Evolutionary conservation across 176 grass and related monocot genomes (phyloP), one percentile per base, ranked within the genome.

Genomic region (Cenchrus americanus): DNA sequence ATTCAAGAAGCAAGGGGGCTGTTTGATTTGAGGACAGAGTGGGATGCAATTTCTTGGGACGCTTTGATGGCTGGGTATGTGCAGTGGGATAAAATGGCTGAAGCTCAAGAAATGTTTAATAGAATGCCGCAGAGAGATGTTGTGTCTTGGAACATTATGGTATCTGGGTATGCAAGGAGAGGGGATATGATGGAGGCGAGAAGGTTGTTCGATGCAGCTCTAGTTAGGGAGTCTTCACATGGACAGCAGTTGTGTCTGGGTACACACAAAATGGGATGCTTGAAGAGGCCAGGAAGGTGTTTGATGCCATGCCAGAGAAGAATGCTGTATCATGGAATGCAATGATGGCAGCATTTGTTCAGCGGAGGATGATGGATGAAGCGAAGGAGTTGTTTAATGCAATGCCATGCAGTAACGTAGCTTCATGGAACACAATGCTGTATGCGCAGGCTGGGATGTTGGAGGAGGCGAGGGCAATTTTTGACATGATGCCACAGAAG

Each of bases 41-140:
- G 96, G 96, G 93, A 93, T 86, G 74, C 84, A 6, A 85, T 98
- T 61, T 95, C 96, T 23, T 98, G 93, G 96, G 95, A 98, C n/a
- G 89, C 93, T 23, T 75, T 98, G 71, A 98, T 94, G 44, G 85
- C 91, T 24, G 87, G 91, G 7, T 92, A 92, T 46, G 89, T 82
- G 23, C 96, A 93, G 26, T 85, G 83, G 71, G 87, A 73, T 53
- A 75, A 79, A 51, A 90, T 94, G 81, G 22, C 10, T 44, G 89
- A 92, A 52, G 93, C 91, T 1, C 80, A 34, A 83, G 50, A 92
- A 27, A 11, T 98, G 26, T 95, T 98, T 18, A 86, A 95, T 68
- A 84, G 67, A 63, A 98, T 95, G 96, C 96, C 85, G 0, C n/a
- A 85, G 9, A 90, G 73, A 83, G 96, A 98, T 76, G 86, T 83